Evolutionary conservation across 306 rosid species (phyloP).

Genomic region (Begonia loranthoides): DNA sequence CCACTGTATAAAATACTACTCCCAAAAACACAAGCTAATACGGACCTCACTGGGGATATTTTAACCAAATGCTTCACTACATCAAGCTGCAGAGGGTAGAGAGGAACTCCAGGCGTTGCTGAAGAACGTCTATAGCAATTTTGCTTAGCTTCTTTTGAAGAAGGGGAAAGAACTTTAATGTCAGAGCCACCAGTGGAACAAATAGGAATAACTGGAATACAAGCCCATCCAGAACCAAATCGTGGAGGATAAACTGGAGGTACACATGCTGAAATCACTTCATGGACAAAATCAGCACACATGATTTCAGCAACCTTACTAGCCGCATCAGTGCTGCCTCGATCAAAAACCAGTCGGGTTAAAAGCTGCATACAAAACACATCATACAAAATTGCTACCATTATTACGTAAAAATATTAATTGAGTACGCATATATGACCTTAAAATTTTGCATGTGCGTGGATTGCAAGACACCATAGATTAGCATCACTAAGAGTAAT

Average conservation of each 20-base stretch:
- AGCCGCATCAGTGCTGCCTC: conserved; percentile 97
- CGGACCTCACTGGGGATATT: conserved; percentile 94
- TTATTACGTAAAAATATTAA: no score
- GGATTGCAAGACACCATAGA: no score
- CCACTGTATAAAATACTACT: conserved; percentile 74
- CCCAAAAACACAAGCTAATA: conserved; percentile 90
- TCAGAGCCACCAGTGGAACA: conserved; percentile 64
- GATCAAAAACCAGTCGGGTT: conserved; percentile 91
- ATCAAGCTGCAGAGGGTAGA: conserved; percentile 88
- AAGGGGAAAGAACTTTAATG: conserved; percentile 64
- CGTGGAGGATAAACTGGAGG: conserved; percentile 95
- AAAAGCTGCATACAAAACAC: conserved; percentile 54
- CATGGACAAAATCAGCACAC: conserved; percentile 94
- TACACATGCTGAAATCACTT: conserved; percentile 94
- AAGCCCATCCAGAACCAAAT: conserved; percentile 95
- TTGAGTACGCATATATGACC: no score
- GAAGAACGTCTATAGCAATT: conserved; percentile 60
- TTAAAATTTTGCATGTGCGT: no score
- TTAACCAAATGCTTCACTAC: conserved; percentile 89
- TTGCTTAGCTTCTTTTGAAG: conserved; percentile 72
- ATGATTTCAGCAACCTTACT: conserved; percentile 86
- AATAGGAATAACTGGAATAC: conserved; percentile 80
- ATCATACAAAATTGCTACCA: no score
- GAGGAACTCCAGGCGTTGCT: conserved; percentile 62
- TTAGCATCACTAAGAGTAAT: no score